A percentile compares a stretch with the other conserved stretches of the same genome.
Evolutionary conservation across 2,329 filamentous ascomycete species (phyloP).

Genomic region (Drechslera avenae): DNA sequence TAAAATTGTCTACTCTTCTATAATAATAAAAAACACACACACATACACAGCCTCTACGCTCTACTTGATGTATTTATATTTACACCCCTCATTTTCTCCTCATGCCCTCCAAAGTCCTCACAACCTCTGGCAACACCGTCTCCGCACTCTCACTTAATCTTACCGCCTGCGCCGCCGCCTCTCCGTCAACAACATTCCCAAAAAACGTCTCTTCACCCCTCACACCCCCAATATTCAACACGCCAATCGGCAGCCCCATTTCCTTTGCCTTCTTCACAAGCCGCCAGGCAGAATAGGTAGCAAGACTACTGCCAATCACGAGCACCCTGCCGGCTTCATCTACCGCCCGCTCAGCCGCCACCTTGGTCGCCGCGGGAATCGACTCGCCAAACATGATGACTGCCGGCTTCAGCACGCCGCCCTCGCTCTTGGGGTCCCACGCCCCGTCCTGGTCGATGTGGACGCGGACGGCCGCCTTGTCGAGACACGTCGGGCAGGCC

Average conservation of each 20-base stretch:
- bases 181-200: slow-evolving; percentile 56
- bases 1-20: too few relatives aligned
- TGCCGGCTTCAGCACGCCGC: slow-evolving; percentile 86
- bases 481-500: slow-evolving; percentile 79
- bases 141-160: slow-evolving; percentile 51
- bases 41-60: too few relatives aligned
- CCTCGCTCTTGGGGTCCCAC: slow-evolving; percentile 60
- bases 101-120: slow-evolving; percentile 30
- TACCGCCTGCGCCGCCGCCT: slow-evolving; percentile 46
- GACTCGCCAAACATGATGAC: slow-evolving; percentile 97
- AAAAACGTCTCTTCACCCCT: slow-evolving; percentile 79
- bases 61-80: too few relatives aligned
- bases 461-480: slow-evolving; percentile 65
- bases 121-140: slow-evolving; percentile 41
- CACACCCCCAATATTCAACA: slow-evolving; percentile 86
- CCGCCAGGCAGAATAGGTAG: slow-evolving; percentile 94
- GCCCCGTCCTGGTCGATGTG: slow-evolving; percentile 80
- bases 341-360: slow-evolving; percentile 77
- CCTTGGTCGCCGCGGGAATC: slow-evolving; percentile 72
- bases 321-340: slow-evolving; percentile 74
- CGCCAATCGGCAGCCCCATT: slow-evolving; percentile 80
- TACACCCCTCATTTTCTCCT: background rate
- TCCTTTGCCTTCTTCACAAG: slow-evolving; percentile 83
- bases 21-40: too few relatives aligned
- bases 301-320: slow-evolving; percentile 85